Conservation (phyloP, 1,139 yeast genomes). For the Blastobotrys serpentis region DNA sequence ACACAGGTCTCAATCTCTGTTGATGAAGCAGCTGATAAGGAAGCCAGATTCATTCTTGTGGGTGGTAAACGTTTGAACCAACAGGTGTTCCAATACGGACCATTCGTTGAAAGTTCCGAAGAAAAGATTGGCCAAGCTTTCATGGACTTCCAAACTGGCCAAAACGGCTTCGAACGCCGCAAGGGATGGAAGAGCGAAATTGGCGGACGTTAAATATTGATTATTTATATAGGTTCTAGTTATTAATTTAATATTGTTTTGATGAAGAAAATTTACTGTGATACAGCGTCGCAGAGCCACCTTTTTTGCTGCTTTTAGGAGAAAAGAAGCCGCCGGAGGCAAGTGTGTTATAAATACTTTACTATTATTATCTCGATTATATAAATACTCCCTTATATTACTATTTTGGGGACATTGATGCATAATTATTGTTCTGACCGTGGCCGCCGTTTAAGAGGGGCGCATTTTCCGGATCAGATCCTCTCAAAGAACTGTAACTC, state of each 20-base stretch:
- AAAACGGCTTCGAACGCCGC: constrained; percentile 74
- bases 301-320: background rate
- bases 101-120: constrained; percentile 71
- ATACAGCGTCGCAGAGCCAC: no score
- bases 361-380: no score
- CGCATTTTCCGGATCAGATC: background rate
- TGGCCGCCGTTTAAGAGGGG: background rate
- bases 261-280: background rate
- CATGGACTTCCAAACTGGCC: constrained; percentile 62
- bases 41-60: constrained; percentile 60
- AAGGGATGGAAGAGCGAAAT: constrained; percentile 68
- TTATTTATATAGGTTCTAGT: no score
- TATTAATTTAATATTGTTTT: no score
- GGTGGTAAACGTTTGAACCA: constrained; percentile 81
- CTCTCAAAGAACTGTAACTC: background rate
- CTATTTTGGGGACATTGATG: constrained; percentile 6
- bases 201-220: constrained; percentile 37
- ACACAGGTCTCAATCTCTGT: constrained; percentile 32
- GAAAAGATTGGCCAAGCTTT: constrained; percentile 67
- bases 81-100: constrained; percentile 83
- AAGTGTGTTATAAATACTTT: no score
- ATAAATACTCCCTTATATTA: background rate
- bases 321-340: background rate
- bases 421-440: background rate
- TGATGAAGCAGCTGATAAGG: constrained; percentile 32